A percentile compares a stretch with the other conserved stretches of the same genome.
These are phyloP conservation scores for Geotrichum histeridarum DNA, from an alignment of 1,139 yeast species.

Conservation along the genomic window DNA sequence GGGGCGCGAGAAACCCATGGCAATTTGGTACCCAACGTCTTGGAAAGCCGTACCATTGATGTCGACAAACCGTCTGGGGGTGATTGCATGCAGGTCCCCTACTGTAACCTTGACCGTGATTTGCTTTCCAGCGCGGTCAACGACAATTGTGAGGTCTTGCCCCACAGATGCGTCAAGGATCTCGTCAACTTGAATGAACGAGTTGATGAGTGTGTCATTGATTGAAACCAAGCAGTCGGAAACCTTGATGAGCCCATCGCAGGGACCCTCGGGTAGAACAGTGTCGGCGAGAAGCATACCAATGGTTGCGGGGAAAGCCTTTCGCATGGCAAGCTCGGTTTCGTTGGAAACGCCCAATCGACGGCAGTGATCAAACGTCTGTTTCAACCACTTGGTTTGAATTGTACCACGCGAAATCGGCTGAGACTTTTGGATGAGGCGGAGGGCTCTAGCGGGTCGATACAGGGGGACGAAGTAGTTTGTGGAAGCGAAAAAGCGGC, in stretches of 20 bases:
- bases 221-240: constrained; percentile 81
- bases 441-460: constrained; percentile 75
- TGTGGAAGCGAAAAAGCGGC: constrained; percentile 81
- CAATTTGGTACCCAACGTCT: constrained; percentile 80
- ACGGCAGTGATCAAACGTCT: constrained; percentile 87
- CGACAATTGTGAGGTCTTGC: constrained; percentile 48
- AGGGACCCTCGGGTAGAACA: constrained; percentile 84
- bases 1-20: constrained; percentile 77
- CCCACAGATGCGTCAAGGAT: constrained; percentile 72
- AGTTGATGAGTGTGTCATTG: constrained; percentile 58
- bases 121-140: constrained; percentile 73
- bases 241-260: constrained; percentile 65
- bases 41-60: constrained; percentile 87
- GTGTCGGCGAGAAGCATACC: constrained; percentile 84
- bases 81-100: constrained; percentile 72
- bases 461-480: constrained; percentile 86
- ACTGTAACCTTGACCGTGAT: constrained; percentile 50
- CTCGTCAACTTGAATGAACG: constrained; percentile 76
- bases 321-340: constrained; percentile 66
- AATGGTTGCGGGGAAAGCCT: constrained; percentile 63
- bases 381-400: constrained; percentile 83
- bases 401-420: constrained; percentile 79
- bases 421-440: constrained; percentile 55
- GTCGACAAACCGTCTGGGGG: constrained; percentile 76
- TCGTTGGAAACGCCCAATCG: constrained; percentile 76